These are phyloP conservation scores for Conticribra weissflogii DNA, from an alignment of 108 stramenopile species.

Conservation along the genomic window DNA sequence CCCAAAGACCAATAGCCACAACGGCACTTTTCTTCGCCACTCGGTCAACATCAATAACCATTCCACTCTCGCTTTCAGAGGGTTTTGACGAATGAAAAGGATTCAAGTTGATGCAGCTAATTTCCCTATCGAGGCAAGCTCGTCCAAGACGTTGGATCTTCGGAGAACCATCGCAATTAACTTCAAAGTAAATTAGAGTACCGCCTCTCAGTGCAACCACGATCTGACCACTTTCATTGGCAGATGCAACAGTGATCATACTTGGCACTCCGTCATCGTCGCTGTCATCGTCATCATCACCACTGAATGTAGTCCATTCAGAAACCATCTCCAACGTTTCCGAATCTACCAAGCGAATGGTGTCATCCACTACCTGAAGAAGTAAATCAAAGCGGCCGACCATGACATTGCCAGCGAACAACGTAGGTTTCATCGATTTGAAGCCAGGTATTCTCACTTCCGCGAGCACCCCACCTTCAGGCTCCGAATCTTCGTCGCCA, in stretches of 20 bases:
- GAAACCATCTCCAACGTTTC: constrained; percentile 47
- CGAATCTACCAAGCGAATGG: constrained; percentile 68
- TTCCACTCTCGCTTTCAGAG: constrained; percentile 18
- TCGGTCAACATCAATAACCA: constrained; percentile 57
- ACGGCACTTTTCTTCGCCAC: constrained; percentile 24
- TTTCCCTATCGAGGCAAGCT: constrained; percentile 86
- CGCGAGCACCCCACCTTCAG: constrained; percentile 56
- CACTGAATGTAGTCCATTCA: constrained; percentile 54
- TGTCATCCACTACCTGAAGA: constrained; percentile 88
- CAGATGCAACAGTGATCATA: constrained; percentile 90
- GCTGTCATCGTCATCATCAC: constrained; percentile 22
- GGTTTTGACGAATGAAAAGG: constrained; percentile 61
- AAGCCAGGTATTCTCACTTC: constrained; percentile 80
- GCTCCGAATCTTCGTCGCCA: constrained; percentile 55
- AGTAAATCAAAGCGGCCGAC: constrained; percentile 36
- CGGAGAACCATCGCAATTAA: constrained; percentile 34
- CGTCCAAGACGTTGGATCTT: constrained; percentile 40
- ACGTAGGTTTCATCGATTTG: constrained; percentile 56
- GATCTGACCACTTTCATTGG: constrained; percentile 88
- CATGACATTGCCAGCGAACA: constrained; percentile 72
- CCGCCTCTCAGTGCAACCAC: constrained; percentile 85
- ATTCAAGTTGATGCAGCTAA: constrained; percentile 91
- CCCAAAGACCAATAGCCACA: constrained; percentile 91
- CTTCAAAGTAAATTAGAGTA: constrained; percentile 63
- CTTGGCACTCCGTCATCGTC: constrained; percentile 49